Evolutionary conservation across 2,329 filamentous ascomycete species (phyloP), one percentile per base, ranked within the genome.

Genomic region (Laburnicola sp.): DNA sequence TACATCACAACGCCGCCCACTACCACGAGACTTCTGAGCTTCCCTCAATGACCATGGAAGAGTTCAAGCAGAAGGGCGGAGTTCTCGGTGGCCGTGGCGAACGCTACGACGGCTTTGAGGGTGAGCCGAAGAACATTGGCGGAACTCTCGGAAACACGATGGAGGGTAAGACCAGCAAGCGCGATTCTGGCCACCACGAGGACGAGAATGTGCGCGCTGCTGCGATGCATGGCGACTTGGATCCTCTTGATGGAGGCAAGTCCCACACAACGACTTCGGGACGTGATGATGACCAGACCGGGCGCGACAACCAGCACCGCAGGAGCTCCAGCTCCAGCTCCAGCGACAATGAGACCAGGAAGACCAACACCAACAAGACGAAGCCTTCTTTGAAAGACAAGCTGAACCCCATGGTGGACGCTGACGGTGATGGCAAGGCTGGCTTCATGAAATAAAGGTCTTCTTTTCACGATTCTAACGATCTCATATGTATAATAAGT

Each of bases 11-110:
- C 44, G 77, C 81, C 10, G 78, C 86, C 1, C 80, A 87, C 52
- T 83, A 88, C 66, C 87, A 91, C 65, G 77, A 79, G 37, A 80
- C 84, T 1, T 84, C 85, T 0, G 78, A 82, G 2, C 77, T 90
- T 0, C 86, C 87, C 1, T 71, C 81, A 8, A 84, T 89, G 66
- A 83, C 76, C 31, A 78, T 90, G 66, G 75, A 78, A 0, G 86
- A 91, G 60, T 90, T 87, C 67, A 80, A 78, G 72, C 66, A 72
- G 51, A 69, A 80, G 45, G 82, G 83, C 10, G 82, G 83, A 37
- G 70, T 74, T 2, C 69, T 87, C 1, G 70, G 71, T 8, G 82
- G 84, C 2, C 76, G 80, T 31, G 78, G 82, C 36, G 78, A 82
- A 63, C 78, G 80, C 11, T 77, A 82, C 41, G 81, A 84, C 44